These are phyloP conservation scores for Ambrosiella beaveri DNA, from an alignment of 2,329 filamentous ascomycete genomes.

Conservation along the genomic window DNA sequence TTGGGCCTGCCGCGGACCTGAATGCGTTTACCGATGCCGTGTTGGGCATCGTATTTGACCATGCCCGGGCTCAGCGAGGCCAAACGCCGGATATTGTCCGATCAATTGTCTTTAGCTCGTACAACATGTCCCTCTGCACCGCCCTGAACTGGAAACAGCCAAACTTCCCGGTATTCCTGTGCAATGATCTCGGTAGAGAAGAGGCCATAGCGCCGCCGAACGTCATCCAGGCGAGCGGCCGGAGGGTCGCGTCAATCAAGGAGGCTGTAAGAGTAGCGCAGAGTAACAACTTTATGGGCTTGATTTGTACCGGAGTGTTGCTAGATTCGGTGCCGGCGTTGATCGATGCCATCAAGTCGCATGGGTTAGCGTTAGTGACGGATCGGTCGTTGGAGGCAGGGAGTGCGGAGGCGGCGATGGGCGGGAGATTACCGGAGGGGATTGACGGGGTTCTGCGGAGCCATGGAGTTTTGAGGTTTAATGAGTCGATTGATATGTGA, in stretches of 20 bases:
- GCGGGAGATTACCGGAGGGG: conserved; percentile 50
- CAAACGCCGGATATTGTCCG: conserved; percentile 57
- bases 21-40: conserved; percentile 76
- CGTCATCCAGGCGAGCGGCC: conserved; percentile 39
- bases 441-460: conserved; percentile 75
- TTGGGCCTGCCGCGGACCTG: conserved; percentile 63
- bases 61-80: conserved; percentile 51
- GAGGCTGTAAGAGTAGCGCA: conserved; percentile 85
- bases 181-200: conserved; percentile 64
- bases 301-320: conserved; percentile 76
- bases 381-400: conserved; percentile 50
- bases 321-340: conserved; percentile 85
- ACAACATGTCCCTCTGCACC: conserved; percentile 77
- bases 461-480: conserved; percentile 81
- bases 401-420: conserved; percentile 31
- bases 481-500: conserved; percentile 68
- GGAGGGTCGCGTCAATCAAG: conserved; percentile 72
- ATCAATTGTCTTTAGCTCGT: conserved; percentile 86
- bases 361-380: conserved; percentile 78
- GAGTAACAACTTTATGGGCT: conserved; percentile 94
- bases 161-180: conserved; percentile 90
- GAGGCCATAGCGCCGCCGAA: conserved; percentile 21
- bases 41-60: conserved; percentile 74
- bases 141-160: conserved; percentile 98
- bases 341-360: conserved; percentile 83